Evolutionary conservation across 345 rosid genomes (phyloP).

Genomic region (Fremontodendron californicum): DNA sequence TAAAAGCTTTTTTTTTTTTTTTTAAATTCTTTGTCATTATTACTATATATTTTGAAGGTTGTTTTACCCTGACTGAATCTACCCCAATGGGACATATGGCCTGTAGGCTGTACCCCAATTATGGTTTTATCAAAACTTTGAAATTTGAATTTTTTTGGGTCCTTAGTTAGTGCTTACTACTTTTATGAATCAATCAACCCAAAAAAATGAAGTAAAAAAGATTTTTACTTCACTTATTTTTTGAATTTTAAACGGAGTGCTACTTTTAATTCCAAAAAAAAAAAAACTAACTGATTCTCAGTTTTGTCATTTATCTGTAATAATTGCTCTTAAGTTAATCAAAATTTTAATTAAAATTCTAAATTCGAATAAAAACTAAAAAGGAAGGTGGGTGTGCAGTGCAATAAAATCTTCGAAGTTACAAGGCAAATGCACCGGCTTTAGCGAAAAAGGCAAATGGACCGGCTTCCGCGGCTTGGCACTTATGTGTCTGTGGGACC

Average conservation of each 20-base stretch:
- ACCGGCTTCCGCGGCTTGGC: background rate
- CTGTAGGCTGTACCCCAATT: background rate
- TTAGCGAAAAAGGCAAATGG: background rate
- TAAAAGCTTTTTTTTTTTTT: no score
- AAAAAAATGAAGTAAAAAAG: no score
- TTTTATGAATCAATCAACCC: no score
- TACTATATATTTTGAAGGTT: no score
- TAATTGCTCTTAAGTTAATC: background rate
- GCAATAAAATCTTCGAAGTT: background rate
- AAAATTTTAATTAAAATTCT: background rate
- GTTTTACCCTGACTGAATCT: no score
- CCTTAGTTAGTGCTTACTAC: no score
- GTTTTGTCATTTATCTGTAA: background rate
- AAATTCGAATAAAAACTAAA: background rate
- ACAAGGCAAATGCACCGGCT: background rate
- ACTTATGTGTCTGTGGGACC: background rate
- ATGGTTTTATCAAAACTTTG: background rate
- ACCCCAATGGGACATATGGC: no score
- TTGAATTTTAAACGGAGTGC: no score
- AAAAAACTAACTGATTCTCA: no score
- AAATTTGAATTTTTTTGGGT: background rate
- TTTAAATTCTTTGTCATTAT: background rate
- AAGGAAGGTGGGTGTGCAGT: background rate
- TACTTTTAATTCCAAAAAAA: no score
- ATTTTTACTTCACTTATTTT: no score